Base-by-base conservation (phyloP, 192 early-diverging fungal genomes). In the Physocladia obscura region DNA sequence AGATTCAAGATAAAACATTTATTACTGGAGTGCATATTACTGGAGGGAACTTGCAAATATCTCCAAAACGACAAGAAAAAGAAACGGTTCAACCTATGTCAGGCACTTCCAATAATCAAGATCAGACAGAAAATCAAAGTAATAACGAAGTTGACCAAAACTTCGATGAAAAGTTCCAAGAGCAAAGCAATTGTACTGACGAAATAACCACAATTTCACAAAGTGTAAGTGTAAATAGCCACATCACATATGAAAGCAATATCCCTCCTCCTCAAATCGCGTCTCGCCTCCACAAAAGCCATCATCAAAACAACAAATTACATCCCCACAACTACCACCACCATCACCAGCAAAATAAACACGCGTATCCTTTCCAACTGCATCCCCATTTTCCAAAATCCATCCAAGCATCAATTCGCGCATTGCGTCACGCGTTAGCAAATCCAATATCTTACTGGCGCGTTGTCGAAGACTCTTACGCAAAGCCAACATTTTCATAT, bases 11-110 rank as follows among this genome's bases (percentile, higher is more conserved):
- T 40, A 27, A 63, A 13, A 86, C 84, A 22, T 86, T 86, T 57
- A 27, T 86, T 3, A 86, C 84, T 1, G 75, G 81, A n/a, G 82
- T 86, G 0, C 80, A 86, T 68, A 86, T 86, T 37, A 83, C 82
- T 19, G 76, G 73, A 4, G 52, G 60, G 24, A 36, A 22, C 38
- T 8, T 44, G 40, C 40, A 8, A 44, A n/a, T 44, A 13, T 13
- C n/a, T 13, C 11, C 8, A 44, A n/a, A n/a, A n/a, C n/a, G n/a
- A n/a, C n/a, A n/a, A n/a, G n/a, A n/a, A n/a, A n/a, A n/a, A n/a
- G n/a, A n/a, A n/a, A n/a, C n/a, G n/a, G n/a, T n/a, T n/a, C n/a
- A n/a, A n/a, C n/a, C n/a, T n/a, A n/a, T n/a, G n/a, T n/a, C n/a
- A n/a, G n/a, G n/a, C n/a, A n/a, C n/a, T n/a, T n/a, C n/a, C n/a